Evolutionary conservation across 2,329 filamentous ascomycete species (phyloP).

Genomic region (Blastomyces parvus): DNA sequence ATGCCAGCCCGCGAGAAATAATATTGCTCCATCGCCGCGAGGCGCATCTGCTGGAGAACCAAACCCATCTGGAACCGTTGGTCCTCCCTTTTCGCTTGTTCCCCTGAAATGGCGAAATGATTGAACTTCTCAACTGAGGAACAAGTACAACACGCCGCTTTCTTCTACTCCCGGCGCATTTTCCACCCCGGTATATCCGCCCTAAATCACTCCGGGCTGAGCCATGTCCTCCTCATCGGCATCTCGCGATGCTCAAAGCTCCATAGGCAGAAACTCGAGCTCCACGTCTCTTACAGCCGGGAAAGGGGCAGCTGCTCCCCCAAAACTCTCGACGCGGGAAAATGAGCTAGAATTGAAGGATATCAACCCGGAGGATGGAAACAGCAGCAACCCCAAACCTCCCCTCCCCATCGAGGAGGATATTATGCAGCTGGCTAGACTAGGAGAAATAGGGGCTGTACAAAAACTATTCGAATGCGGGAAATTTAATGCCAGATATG

Average conservation of each 20-base stretch:
- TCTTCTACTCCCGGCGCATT: neutral
- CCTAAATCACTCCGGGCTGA: neutral
- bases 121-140: neutral
- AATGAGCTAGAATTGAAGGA: constrained; percentile 33
- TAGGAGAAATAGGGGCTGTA: constrained; percentile 79
- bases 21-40: neutral
- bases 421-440: constrained; percentile 87
- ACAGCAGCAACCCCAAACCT: constrained; percentile 22
- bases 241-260: constrained; percentile 13
- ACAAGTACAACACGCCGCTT: neutral
- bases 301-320: constrained; percentile 26
- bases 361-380: constrained; percentile 24
- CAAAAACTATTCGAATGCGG: constrained; percentile 80
- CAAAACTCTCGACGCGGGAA: constrained; percentile 24
- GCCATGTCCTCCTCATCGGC: constrained; percentile 23
- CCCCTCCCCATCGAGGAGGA: constrained; percentile 54
- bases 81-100: neutral
- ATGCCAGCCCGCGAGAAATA: neutral
- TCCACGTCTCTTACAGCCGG: constrained; percentile 22
- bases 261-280: constrained; percentile 19
- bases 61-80: neutral
- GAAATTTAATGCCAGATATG: constrained; percentile 71
- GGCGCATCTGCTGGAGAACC: neutral
- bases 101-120: neutral
- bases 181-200: neutral